Base-by-base conservation (phyloP, 129 eudicot genomes). In the Centaurea solstitialis region DNA sequence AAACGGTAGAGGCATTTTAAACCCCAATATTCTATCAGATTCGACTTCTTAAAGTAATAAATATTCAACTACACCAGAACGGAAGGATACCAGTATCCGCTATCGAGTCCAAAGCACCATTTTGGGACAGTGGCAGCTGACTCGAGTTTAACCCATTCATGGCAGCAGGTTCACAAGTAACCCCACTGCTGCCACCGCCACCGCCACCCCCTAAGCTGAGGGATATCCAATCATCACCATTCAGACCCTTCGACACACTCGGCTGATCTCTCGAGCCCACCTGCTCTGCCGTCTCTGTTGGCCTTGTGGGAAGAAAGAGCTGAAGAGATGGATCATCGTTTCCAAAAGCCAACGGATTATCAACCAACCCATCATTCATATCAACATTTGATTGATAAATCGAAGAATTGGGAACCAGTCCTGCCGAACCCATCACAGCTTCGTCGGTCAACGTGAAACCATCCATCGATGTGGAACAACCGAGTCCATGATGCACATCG, bases 311-410 rank as follows among this genome's bases (percentile, higher is more conserved):
- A 73, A 95, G 97, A 91, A 95, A 93, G 59, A 92, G 81, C 76
- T 93, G 93, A 80, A 95, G 98, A 3, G 99, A 88, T 1, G 98
- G 99, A 73, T 95, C 99, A 66, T 92, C 85, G 6, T 92, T 91
- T 47, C 90, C 89, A 76, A 86, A 93, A 45, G 89, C 97, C 73
- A 92, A 78, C n/a, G 93, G 92, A 87, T 95, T 92, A 78, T 95
- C 93, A 33, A 88, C 89, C 74, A 92, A 80, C 61, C 92, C 87
- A 74, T 88, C 88, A 67, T 79, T 86, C 11, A 85, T 67, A 77
- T 92, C 94, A 81, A 82, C 81, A 53, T 78, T 76, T 74, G 87
- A 82, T 71, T 53, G 90, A 59, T 79, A 83, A 76, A 62, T 78
- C n/a, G 93, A 85, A 61, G 94, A 80, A 40, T 86, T 85, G 2